A percentile compares a stretch with the other conserved stretches of the same genome.
phyloP scores from a whole-genome alignment of 2,329 filamentous ascomycete species.

The Helotiales sp. region DNA sequence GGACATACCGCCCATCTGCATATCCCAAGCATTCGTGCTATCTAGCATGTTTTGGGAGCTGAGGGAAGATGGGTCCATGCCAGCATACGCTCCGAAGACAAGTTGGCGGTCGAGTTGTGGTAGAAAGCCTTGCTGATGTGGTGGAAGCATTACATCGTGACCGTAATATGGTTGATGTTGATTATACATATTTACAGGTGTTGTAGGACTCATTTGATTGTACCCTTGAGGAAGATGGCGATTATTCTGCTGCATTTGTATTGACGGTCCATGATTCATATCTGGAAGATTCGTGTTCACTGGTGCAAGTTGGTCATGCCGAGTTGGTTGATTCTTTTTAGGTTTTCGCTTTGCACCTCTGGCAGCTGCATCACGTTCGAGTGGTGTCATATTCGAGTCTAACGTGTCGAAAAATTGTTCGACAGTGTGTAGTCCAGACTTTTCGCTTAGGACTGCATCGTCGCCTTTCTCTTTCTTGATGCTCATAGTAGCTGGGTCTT shows the following conservation, averaged over 20 bases:
- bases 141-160: conserved; percentile 53
- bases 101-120: conserved; percentile 75
- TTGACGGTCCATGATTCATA: conserved; percentile 16
- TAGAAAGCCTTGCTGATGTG: conserved; percentile 52
- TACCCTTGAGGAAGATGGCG: conserved; percentile 25
- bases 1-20: conserved; percentile 29
- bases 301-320: conserved; percentile 22
- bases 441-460: conserved; percentile 87
- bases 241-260: conserved; percentile 24
- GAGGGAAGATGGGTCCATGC: conserved; percentile 43
- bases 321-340: conserved; percentile 38
- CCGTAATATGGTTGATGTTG: conserved; percentile 35
- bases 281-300: conserved; percentile 30
- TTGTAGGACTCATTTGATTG: conserved; percentile 32
- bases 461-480: conserved; percentile 75
- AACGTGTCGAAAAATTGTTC: conserved; percentile 90
- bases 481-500: conserved; percentile 64
- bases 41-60: conserved; percentile 29
- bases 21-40: conserved; percentile 28
- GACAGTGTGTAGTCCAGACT: conserved; percentile 86
- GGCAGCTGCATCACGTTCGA: conserved; percentile 23
- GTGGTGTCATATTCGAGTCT: conserved; percentile 55
- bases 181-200: conserved; percentile 30
- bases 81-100: conserved; percentile 71
- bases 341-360: conserved; percentile 39